These are phyloP conservation scores for Clitocybe nebularis DNA, from an alignment of 1,284 basidiomycete genomes.

Conservation along the genomic window DNA sequence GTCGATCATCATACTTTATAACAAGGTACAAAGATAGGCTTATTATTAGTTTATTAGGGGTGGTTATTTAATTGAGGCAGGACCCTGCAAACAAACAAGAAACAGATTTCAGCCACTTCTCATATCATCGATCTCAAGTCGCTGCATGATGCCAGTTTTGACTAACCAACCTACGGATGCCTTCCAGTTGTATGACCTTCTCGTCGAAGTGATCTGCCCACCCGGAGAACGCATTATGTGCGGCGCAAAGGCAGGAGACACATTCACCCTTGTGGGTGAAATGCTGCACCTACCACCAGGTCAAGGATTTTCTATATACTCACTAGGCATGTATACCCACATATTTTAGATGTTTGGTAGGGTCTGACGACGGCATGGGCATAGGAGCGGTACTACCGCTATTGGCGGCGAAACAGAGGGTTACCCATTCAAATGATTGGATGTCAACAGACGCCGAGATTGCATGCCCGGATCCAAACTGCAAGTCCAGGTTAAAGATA, in stretches of 20 bases:
- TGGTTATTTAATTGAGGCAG: too few relatives aligned
- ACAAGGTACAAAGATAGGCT: too few relatives aligned
- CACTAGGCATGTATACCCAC: conserved; percentile 38
- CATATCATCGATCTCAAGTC: not conserved
- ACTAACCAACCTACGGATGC: conserved; percentile 20
- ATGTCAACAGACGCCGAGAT: conserved; percentile 62
- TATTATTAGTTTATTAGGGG: too few relatives aligned
- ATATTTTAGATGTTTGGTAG: not conserved
- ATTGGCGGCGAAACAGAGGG: conserved; percentile 59
- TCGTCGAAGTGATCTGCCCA: conserved; percentile 55
- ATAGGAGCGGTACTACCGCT: conserved; percentile 56
- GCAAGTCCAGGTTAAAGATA: conserved; percentile 53
- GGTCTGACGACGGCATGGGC: not conserved
- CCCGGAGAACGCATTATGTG: conserved; percentile 50
- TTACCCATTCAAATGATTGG: conserved; percentile 55
- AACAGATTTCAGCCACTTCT: too few relatives aligned
- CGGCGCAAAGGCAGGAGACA: conserved; percentile 59
- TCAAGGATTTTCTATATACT: conserved; percentile 66
- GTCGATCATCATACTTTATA: too few relatives aligned
- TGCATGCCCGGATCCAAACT: conserved; percentile 63
- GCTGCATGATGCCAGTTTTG: not conserved
- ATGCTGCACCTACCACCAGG: conserved; percentile 54
- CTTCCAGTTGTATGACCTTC: conserved; percentile 57
- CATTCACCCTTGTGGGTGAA: conserved; percentile 59
- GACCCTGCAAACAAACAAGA: too few relatives aligned